phyloP scores from a whole-genome alignment of 2,329 filamentous ascomycete species.

The Epichloe coenophiala region DNA sequence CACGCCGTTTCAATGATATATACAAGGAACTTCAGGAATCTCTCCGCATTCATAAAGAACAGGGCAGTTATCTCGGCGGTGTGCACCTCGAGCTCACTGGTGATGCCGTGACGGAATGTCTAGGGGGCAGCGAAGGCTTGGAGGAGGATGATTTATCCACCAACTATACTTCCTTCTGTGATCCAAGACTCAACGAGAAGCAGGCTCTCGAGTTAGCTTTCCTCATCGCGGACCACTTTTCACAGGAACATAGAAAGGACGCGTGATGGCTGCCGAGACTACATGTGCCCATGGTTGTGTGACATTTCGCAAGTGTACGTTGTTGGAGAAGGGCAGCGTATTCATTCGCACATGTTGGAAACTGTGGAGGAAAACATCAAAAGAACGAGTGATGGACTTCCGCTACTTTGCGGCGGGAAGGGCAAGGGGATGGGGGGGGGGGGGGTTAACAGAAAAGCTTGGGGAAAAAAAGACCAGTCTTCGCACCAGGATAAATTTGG shows the following conservation, averaged over 20 bases:
- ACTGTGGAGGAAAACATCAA: no score
- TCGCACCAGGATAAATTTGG: no score
- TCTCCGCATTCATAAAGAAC: slow-evolving; percentile 68
- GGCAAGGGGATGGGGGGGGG: no score
- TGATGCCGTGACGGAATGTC: slow-evolving; percentile 90
- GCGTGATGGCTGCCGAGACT: neutral
- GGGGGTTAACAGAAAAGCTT: no score
- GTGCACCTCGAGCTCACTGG: slow-evolving; percentile 93
- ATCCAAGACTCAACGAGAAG: slow-evolving; percentile 92
- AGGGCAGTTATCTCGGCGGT: slow-evolving; percentile 78
- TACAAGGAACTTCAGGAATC: slow-evolving; percentile 76
- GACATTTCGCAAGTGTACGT: no score
- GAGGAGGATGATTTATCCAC: slow-evolving; percentile 78
- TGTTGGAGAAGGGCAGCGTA: neutral
- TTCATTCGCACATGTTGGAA: neutral
- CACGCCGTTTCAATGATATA: slow-evolving; percentile 80
- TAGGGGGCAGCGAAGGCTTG: slow-evolving; percentile 82
- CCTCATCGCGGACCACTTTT: slow-evolving; percentile 71
- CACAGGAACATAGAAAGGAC: slow-evolving; percentile 20
- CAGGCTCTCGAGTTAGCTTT: slow-evolving; percentile 93
- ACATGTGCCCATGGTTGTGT: no score
- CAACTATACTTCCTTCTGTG: slow-evolving; percentile 93
- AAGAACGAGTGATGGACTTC: no score
- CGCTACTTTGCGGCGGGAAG: no score
- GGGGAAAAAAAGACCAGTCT: no score